phyloP scores from a whole-genome alignment of 2,329 filamentous ascomycete genomes.

The Colletotrichum sp. region DNA sequence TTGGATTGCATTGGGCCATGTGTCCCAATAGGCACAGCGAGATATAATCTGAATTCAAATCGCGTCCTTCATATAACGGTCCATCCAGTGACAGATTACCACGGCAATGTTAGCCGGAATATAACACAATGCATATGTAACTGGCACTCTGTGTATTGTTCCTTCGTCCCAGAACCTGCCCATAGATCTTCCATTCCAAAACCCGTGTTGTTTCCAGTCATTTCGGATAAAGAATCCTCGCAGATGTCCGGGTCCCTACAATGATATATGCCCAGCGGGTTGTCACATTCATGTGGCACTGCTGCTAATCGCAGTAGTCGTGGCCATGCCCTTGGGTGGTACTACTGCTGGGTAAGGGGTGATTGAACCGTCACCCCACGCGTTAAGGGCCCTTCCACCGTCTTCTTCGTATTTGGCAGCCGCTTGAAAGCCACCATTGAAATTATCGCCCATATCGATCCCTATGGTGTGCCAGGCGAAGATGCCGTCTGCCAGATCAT shows the following conservation, averaged over 20 bases:
- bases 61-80: not conserved
- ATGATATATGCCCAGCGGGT: not conserved
- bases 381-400: not conserved
- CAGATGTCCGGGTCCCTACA: not conserved
- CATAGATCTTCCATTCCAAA: not conserved
- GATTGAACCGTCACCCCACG: not conserved
- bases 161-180: not conserved
- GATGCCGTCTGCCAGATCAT: slow-evolving; percentile 54
- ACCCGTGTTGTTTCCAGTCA: not conserved
- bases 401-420: not conserved
- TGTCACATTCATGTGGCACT: not conserved
- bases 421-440: not conserved
- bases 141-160: not conserved
- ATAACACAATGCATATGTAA: not conserved
- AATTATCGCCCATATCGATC: not conserved
- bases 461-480: slow-evolving; percentile 47
- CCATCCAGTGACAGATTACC: not conserved
- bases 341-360: not conserved
- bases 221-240: not conserved
- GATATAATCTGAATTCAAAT: not conserved
- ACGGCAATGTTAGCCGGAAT: not conserved
- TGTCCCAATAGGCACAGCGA: not conserved
- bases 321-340: not conserved
- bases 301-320: not conserved
- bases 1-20: not conserved